These are phyloP conservation scores for Discostella stelligeroides DNA, from an alignment of 108 stramenopile genomes.

Conservation along the genomic window DNA sequence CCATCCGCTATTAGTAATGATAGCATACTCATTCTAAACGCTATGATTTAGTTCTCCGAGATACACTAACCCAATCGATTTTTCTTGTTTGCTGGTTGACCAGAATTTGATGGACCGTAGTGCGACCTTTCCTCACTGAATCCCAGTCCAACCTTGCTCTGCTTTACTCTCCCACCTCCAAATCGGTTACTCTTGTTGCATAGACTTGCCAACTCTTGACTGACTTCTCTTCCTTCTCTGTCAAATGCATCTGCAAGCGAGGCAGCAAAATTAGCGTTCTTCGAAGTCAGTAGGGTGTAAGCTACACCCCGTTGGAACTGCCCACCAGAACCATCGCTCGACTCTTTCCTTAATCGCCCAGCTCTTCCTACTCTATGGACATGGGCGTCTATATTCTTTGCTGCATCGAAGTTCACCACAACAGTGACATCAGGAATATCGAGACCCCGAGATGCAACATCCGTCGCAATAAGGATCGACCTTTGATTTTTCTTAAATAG, in stretches of 20 bases:
- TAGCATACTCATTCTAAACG: too few species aligned
- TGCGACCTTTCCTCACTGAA: constrained; percentile 21
- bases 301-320: constrained; percentile 68
- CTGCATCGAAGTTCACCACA: constrained; percentile 94
- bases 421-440: constrained; percentile 92
- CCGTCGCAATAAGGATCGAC: constrained; percentile 94
- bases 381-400: constrained; percentile 90
- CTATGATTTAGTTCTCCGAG: too few species aligned
- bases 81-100: constrained; percentile 4
- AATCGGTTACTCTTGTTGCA: constrained; percentile 47
- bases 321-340: constrained; percentile 23
- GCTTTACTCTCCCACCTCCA: constrained; percentile 47
- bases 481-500: constrained; percentile 80
- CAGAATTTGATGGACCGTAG: constrained; percentile 6
- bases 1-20: too few species aligned
- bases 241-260: constrained; percentile 65
- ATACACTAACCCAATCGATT: constrained; percentile 5
- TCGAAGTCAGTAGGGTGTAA: constrained; percentile 76
- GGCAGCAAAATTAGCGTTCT: constrained; percentile 76
- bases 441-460: constrained; percentile 97
- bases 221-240: constrained; percentile 67
- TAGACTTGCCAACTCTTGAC: constrained; percentile 51
- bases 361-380: constrained; percentile 98
- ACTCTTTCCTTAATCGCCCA: constrained; percentile 87
- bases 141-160: constrained; percentile 52